Conservation (phyloP, 1,284 basidiomycete species). For the Austroboletus niveus region DNA sequence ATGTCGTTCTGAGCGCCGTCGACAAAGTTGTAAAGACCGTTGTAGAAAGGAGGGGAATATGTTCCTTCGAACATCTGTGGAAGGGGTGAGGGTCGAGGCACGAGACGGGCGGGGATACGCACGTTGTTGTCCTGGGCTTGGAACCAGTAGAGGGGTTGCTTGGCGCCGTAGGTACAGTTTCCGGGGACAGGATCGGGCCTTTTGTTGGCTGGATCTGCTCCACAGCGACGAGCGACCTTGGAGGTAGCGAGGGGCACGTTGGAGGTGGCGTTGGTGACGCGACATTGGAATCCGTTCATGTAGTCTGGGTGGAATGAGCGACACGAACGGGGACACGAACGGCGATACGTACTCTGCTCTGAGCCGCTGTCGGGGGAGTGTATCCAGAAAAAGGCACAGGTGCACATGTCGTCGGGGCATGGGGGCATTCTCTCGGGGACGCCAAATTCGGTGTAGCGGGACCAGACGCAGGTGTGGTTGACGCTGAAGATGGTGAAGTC, state of each 20-base stretch:
- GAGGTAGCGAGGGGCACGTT: conserved; percentile 50
- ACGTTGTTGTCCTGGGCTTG: conserved; percentile 61
- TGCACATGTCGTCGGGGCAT: conserved; percentile 64
- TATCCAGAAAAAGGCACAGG: conserved; percentile 75
- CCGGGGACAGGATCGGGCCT: conserved; percentile 43
- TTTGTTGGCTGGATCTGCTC: conserved; percentile 46
- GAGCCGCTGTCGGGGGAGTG: conserved; percentile 49
- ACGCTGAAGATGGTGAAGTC: conserved; percentile 74
- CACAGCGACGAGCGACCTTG: conserved; percentile 56
- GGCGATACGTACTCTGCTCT: conserved; percentile 43
- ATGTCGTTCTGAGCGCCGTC: conserved; percentile 52
- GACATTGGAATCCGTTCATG: conserved; percentile 76
- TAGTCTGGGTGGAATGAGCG: conserved; percentile 44
- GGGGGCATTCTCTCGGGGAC: conserved; percentile 65
- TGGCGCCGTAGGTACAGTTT: conserved; percentile 69
- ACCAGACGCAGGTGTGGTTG: conserved; percentile 73
- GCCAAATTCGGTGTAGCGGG: conserved; percentile 59
- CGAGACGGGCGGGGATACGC: conserved; percentile 5
- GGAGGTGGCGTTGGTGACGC: conserved; percentile 56
- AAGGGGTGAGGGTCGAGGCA: background rate
- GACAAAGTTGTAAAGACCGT: conserved; percentile 41
- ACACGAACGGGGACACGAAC: background rate
- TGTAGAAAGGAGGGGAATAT: conserved; percentile 45
- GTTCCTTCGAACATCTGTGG: conserved; percentile 43
- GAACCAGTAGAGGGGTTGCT: conserved; percentile 65